Conservation (phyloP, 805 yeast genomes). For the Ogataea pilisensis region DNA sequence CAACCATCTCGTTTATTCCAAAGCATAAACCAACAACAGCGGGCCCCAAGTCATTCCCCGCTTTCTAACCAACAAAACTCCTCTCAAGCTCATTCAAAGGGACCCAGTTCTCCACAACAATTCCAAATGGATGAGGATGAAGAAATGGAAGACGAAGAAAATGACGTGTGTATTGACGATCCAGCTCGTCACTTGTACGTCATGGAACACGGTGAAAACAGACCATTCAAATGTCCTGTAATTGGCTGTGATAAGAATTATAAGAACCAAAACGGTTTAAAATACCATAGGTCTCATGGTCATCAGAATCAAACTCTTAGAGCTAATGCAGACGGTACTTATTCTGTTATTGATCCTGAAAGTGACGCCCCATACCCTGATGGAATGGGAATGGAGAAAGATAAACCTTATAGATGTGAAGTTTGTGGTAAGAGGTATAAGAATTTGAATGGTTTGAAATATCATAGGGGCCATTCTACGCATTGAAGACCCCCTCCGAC, state of each 20-base stretch:
- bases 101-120: constrained; percentile 22
- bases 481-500: constrained; percentile 44
- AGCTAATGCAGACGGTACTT: constrained; percentile 89
- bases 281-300: constrained; percentile 93
- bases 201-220: constrained; percentile 84
- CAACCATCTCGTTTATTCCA: constrained; percentile 17
- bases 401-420: constrained; percentile 97
- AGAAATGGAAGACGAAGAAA: constrained; percentile 23
- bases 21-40: constrained; percentile 12
- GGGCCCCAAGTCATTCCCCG: constrained; percentile 16
- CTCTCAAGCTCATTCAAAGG: constrained; percentile 11
- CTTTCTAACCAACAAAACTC: constrained; percentile 15
- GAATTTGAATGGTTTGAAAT: constrained; percentile 92
- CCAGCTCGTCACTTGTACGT: constrained; percentile 94
- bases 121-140: constrained; percentile 35
- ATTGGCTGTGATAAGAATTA: constrained; percentile 97
- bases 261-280: constrained; percentile 95
- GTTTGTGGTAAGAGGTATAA: constrained; percentile 97
- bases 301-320: constrained; percentile 93
- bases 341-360: constrained; percentile 88
- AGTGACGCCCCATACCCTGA: constrained; percentile 86
- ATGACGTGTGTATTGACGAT: constrained; percentile 79
- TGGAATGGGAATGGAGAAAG: constrained; percentile 93
- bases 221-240: constrained; percentile 97
- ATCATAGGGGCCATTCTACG: constrained; percentile 97